A percentile compares a stretch with the other conserved stretches of the same genome.
Conservation (phyloP, 495 filamentous ascomycete genomes). For the Sordaria brevicollis region DNA sequence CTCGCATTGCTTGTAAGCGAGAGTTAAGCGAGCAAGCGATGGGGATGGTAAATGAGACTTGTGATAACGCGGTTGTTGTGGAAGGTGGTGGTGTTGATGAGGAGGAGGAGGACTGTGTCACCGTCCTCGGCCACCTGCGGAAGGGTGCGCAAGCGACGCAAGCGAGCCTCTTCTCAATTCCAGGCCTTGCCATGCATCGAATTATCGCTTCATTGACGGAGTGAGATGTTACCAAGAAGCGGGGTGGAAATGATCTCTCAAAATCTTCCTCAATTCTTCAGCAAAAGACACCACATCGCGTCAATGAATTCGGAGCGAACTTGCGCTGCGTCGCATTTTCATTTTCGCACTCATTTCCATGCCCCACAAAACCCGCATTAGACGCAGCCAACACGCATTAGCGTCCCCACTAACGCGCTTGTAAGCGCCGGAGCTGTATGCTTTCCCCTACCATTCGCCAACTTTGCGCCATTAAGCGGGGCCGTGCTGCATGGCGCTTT, state of each 20-base stretch:
- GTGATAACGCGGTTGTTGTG: not conserved
- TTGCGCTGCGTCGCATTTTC: not conserved
- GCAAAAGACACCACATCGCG: not conserved
- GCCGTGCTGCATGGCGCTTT: not conserved
- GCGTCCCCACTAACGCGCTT: slow-evolving; percentile 14
- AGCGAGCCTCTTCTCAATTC: not conserved
- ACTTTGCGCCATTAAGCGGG: slow-evolving; percentile 14
- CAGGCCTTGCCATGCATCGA: not conserved
- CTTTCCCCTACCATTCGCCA: slow-evolving; percentile 11
- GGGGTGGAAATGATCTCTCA: not conserved
- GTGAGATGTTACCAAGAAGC: not conserved
- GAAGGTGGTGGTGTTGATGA: not conserved
- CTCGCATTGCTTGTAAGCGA: not conserved
- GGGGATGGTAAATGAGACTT: too few relatives aligned
- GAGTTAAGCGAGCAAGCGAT: not conserved
- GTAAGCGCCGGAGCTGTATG: slow-evolving; percentile 17
- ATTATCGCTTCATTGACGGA: not conserved
- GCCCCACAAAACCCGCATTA: not conserved
- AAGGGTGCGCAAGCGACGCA: not conserved
- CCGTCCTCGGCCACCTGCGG: not conserved
- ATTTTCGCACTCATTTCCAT: not conserved
- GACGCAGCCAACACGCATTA: not conserved
- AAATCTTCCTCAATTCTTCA: not conserved
- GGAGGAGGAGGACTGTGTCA: not conserved
- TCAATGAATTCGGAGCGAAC: not conserved